A percentile compares a stretch with the other conserved stretches of the same genome.
phyloP scores from a whole-genome alignment of 1,139 yeast species.

The Taphrina communis region DNA sequence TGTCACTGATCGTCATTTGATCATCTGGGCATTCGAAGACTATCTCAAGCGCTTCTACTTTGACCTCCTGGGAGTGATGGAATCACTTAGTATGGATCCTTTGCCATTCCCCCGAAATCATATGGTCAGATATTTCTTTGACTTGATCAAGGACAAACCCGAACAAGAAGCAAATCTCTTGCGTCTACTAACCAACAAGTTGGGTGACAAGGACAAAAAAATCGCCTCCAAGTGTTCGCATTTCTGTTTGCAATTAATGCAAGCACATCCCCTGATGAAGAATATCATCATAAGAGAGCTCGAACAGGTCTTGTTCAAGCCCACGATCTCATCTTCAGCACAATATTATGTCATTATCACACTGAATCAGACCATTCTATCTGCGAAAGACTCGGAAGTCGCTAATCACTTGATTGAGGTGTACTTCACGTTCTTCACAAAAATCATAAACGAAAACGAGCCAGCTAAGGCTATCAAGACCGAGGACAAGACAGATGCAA shows the following conservation, averaged over 20 bases:
- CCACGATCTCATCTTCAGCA: conserved; percentile 66
- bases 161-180: conserved; percentile 94
- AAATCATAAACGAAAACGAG: conserved; percentile 62
- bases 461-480: conserved; percentile 54
- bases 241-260: conserved; percentile 77
- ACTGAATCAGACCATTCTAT: conserved; percentile 87
- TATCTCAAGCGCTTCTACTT: conserved; percentile 78
- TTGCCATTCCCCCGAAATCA: conserved; percentile 85
- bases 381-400: conserved; percentile 72
- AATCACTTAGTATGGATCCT: conserved; percentile 83
- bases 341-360: conserved; percentile 87
- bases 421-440: conserved; percentile 85
- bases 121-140: conserved; percentile 76
- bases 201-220: conserved; percentile 90
- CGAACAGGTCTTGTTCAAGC: conserved; percentile 77
- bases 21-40: conserved; percentile 86
- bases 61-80: conserved; percentile 71
- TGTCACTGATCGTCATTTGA: conserved; percentile 56
- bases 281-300: conserved; percentile 76
- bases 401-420: conserved; percentile 84
- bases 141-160: conserved; percentile 80
- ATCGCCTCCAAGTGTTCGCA: conserved; percentile 89
- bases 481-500: conserved; percentile 45
- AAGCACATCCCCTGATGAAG: conserved; percentile 96
- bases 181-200: conserved; percentile 85